phyloP scores from a whole-genome alignment of 345 rosid genomes.

The Eucalyptus grandis region DNA sequence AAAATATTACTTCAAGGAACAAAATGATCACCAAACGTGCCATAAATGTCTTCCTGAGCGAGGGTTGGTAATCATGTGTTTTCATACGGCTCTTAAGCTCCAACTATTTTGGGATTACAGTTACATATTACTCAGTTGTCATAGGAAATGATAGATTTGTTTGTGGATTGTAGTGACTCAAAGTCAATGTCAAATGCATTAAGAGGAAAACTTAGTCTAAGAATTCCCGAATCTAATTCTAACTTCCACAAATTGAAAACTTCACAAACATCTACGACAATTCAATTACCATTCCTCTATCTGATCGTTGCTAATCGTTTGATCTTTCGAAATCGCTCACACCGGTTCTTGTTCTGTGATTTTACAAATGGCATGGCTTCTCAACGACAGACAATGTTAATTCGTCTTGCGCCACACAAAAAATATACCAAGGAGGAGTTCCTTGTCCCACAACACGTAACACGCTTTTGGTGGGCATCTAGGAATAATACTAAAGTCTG shows the following conservation, averaged over 20 bases:
- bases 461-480: background rate
- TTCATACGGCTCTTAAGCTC: background rate
- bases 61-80: background rate
- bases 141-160: background rate
- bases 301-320: background rate
- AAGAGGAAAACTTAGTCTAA: background rate
- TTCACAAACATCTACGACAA: background rate
- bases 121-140: background rate
- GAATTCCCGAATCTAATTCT: background rate
- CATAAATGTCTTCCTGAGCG: background rate
- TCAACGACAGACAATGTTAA: background rate
- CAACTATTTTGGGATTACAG: background rate
- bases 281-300: background rate
- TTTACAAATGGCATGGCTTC: background rate
- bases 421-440: background rate
- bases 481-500: background rate
- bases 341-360: background rate
- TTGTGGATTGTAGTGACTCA: too few species aligned
- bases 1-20: too few species aligned
- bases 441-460: background rate
- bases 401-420: background rate
- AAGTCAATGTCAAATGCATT: background rate
- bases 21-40: rapidly evolving
- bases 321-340: background rate
- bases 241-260: background rate